Base-by-base conservation (phyloP, 106 monocot species). In the Allium fistulosum region DNA sequence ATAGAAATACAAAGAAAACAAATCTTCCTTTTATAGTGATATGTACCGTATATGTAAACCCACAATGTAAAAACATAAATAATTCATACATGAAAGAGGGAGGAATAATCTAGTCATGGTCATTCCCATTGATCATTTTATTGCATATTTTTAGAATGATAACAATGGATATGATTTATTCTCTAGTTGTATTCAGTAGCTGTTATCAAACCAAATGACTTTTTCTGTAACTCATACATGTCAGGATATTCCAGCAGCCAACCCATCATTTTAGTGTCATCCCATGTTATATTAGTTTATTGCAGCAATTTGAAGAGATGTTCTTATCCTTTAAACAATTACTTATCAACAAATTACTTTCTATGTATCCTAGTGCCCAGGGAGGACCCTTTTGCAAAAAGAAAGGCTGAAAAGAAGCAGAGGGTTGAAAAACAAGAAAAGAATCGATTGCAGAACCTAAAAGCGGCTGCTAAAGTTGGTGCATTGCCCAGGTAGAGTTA, bases 401-500 rank as follows among this genome's bases (percentile, higher is more conserved):
- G 87, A 53, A 83, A 66, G 67, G 72, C 48, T 17, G 94, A 90
- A 50, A 94, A 94, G 77, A 94, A 94, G 72, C 51, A 78, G 47
- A 70, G 77, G 9, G 83, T 91, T 65, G 87, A 85, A 59, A 94
- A 94, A 48, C 94, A 94, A 80, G 90, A 91, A 65, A 85, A 90
- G 52, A 87, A 84, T 57, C 71, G 88, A 7, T 22, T 97, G 47
- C 81, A 92, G 67, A 97, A 97, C 72, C 77, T 97, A 16, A 97
- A 92, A 69, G 67, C 81, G 53, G 88, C 84, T 59, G 49, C 63
- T 8, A 97, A 92, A 78, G 69, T 49, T 69, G 88, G 76, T 79
- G 80, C 86, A 53, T 80, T 97, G 74, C 96, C 96, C 52, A 97
- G 96, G 96, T 97, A n/a, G n/a, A 78, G n/a, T n/a, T 2, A 28